Conservation (phyloP, 805 yeast species). For the Metschnikowia peoriensis region DNA sequence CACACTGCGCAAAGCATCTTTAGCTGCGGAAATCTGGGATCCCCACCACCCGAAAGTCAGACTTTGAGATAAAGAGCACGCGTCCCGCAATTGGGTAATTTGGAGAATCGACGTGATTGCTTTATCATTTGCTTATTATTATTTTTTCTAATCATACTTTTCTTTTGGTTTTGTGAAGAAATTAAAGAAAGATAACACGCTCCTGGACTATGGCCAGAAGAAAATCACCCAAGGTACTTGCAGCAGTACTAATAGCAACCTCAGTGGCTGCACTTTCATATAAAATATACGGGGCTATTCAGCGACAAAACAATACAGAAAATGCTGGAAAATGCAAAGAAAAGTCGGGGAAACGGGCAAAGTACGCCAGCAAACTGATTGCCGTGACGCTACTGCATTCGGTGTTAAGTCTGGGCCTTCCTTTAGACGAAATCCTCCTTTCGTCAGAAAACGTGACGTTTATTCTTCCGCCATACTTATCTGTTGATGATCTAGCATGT, state of each 20-base stretch:
- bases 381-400: slow-evolving; percentile 44
- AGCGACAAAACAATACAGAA: background rate
- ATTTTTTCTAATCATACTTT: no score
- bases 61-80: background rate
- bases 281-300: slow-evolving; percentile 27
- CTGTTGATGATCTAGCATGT: slow-evolving; percentile 35
- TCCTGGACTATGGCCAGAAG: slow-evolving; percentile 12
- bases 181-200: background rate
- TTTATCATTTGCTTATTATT: no score
- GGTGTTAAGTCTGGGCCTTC: slow-evolving; percentile 35
- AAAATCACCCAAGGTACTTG: slow-evolving; percentile 29
- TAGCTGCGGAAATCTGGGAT: background rate
- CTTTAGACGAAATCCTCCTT: slow-evolving; percentile 37
- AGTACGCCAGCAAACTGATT: slow-evolving; percentile 32
- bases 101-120: no score
- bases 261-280: slow-evolving; percentile 34
- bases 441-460: slow-evolving; percentile 41
- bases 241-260: slow-evolving; percentile 36
- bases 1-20: background rate
- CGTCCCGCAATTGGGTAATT: background rate
- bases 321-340: background rate
- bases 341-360: background rate
- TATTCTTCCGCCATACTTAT: slow-evolving; percentile 43
- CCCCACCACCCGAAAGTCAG: background rate
- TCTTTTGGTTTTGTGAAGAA: no score